These are phyloP conservation scores for Daldinia grandis DNA, from an alignment of 495 filamentous ascomycete species.

Conservation along the genomic window DNA sequence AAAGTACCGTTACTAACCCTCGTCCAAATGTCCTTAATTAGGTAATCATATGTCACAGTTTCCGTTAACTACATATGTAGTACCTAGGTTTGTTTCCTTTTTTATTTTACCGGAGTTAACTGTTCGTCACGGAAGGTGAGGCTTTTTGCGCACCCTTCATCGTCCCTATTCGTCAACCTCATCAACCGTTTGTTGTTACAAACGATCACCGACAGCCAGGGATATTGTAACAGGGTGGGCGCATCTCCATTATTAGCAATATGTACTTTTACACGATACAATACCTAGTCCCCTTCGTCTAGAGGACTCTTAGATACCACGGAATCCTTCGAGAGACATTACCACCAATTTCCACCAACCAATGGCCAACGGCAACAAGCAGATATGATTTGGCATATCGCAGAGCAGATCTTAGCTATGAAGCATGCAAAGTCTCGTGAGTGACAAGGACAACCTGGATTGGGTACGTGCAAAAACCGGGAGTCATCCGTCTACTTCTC, in stretches of 20 bases:
- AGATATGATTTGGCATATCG: constrained; percentile 9
- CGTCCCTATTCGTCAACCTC: not conserved
- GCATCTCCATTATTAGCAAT: constrained; percentile 27
- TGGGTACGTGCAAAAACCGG: constrained; percentile 1
- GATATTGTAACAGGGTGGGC: constrained; percentile 22
- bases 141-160: not conserved
- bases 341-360: constrained; percentile 23
- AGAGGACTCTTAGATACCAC: constrained; percentile 15
- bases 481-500: constrained; percentile 17
- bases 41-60: constrained; percentile 11
- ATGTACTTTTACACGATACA: constrained; percentile 13
- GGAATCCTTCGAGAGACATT: constrained; percentile 24
- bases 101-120: constrained; percentile 9
- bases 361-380: constrained; percentile 3
- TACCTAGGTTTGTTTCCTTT: not conserved
- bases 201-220: constrained; percentile 6
- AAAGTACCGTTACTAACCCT: constrained; percentile 12
- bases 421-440: constrained; percentile 14
- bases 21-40: not conserved
- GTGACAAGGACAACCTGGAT: constrained; percentile 9
- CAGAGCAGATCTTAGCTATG: constrained; percentile 8
- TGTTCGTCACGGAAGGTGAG: not conserved
- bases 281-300: constrained; percentile 22
- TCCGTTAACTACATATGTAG: constrained; percentile 1
- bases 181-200: constrained; percentile 24